Evolutionary conservation across 1,284 basidiomycete species (phyloP).

Genomic region (Lentinula novae-zelandiae): DNA sequence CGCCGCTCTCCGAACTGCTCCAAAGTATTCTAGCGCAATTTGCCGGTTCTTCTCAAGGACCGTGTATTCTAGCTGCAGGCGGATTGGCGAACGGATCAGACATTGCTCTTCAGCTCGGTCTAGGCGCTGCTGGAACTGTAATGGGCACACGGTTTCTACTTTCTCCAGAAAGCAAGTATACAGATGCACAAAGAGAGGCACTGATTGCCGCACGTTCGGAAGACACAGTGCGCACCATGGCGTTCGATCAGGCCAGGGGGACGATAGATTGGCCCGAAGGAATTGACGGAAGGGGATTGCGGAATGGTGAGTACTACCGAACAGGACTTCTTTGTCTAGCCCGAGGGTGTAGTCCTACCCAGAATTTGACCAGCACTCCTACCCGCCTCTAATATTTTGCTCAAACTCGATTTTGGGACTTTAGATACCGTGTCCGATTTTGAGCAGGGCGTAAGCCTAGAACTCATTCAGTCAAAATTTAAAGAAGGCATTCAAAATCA

Average conservation of each 20-base stretch:
- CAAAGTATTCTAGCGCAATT: conserved; percentile 45
- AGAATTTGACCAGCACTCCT: no score
- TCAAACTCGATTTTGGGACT: conserved; percentile 1
- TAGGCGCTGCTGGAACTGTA: conserved; percentile 65
- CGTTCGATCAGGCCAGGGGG: conserved; percentile 60
- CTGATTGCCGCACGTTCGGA: conserved; percentile 47
- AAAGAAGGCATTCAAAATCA: conserved; percentile 36
- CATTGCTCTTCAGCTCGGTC: conserved; percentile 57
- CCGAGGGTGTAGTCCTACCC: neutral
- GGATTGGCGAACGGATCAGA: conserved; percentile 57
- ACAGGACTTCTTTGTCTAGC: neutral
- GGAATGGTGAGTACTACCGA: conserved; percentile 36
- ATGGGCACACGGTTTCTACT: conserved; percentile 72
- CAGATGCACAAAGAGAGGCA: conserved; percentile 49
- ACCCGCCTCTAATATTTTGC: no score
- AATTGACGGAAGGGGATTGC: conserved; percentile 61
- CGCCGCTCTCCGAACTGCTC: conserved; percentile 56
- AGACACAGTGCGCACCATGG: conserved; percentile 57
- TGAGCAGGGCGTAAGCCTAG: conserved; percentile 46
- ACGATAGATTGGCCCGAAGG: conserved; percentile 64
- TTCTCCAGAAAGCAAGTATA: conserved; percentile 62
- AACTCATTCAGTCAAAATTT: conserved; percentile 41
- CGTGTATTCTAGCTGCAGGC: conserved; percentile 59
- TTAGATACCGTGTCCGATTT: conserved; percentile 54
- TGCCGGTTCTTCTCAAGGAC: conserved; percentile 37